phyloP scores from a whole-genome alignment of 78 protist genomes.

The Polysphondylium violaceum region DNA sequence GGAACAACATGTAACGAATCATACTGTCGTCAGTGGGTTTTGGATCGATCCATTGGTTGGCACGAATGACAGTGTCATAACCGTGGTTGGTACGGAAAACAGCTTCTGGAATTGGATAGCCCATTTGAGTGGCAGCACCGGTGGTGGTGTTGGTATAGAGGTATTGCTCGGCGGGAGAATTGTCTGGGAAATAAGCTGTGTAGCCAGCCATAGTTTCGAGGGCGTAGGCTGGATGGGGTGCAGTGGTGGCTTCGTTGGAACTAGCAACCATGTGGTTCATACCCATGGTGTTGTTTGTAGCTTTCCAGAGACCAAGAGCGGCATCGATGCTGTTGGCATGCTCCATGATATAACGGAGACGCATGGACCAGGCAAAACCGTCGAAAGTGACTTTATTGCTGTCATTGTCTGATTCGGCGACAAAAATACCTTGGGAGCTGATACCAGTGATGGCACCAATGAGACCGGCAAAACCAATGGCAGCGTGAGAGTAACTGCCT shows the following conservation, averaged over 20 bases:
- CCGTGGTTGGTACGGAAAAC: constrained; percentile 88
- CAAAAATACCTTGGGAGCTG: constrained; percentile 65
- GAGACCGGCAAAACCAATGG: constrained; percentile 71
- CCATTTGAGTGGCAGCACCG: constrained; percentile 38
- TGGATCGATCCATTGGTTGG: neutral
- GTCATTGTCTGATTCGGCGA: constrained; percentile 78
- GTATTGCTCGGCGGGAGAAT: constrained; percentile 66
- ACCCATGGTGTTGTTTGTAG: constrained; percentile 85
- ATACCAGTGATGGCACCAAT: constrained; percentile 85
- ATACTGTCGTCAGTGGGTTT: constrained; percentile 17
- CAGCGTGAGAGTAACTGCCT: constrained; percentile 4
- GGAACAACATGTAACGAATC: constrained; percentile 61
- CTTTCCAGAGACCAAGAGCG: constrained; percentile 45
- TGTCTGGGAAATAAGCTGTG: constrained; percentile 78
- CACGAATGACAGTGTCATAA: constrained; percentile 62
- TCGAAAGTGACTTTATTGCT: constrained; percentile 58
- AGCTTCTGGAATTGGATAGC: constrained; percentile 71
- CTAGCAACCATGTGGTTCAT: constrained; percentile 68
- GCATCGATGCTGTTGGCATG: constrained; percentile 47
- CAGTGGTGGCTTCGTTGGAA: constrained; percentile 13
- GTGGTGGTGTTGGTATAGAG: constrained; percentile 13
- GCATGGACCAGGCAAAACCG: constrained; percentile 81
- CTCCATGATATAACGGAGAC: constrained; percentile 80
- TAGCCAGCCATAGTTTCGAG: constrained; percentile 81
- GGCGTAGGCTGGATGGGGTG: constrained; percentile 62